Conservation (phyloP, 768 basidiomycete genomes). For the Kwoniella heveanensis region DNA sequence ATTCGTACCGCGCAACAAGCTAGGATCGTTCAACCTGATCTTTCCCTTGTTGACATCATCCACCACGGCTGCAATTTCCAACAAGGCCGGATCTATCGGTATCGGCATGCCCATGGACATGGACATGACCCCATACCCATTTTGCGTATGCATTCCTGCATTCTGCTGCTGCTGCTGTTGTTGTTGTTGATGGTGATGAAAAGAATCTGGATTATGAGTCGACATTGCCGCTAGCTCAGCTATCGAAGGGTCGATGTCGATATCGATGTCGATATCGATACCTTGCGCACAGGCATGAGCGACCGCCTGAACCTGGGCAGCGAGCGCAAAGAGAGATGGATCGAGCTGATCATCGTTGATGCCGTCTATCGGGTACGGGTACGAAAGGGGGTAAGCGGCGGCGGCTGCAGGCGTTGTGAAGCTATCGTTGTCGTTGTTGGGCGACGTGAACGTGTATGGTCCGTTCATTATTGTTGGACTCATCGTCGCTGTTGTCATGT, state of each 20-base stretch:
- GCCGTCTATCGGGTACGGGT: background rate
- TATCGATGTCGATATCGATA: slow-evolving; percentile 21
- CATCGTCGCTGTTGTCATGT: background rate
- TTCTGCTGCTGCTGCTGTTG: too few relatives aligned
- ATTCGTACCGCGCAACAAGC: background rate
- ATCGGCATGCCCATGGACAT: background rate
- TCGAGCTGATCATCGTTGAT: slow-evolving; percentile 10
- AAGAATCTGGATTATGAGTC: background rate
- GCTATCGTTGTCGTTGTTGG: background rate
- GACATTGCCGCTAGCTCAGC: background rate
- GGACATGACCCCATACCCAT: background rate
- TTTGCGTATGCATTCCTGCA: too few relatives aligned
- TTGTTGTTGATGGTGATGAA: background rate
- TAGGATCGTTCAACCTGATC: slow-evolving; percentile 14
- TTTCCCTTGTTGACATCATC: slow-evolving; percentile 37
- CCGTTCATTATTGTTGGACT: background rate
- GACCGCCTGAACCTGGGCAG: slow-evolving; percentile 20
- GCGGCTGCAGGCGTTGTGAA: background rate
- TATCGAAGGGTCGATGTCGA: slow-evolving; percentile 15
- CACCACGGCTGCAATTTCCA: slow-evolving; percentile 39
- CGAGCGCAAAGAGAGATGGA: slow-evolving; percentile 13
- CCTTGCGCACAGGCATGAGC: slow-evolving; percentile 21
- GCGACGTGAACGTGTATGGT: background rate
- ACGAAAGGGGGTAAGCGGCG: slow-evolving; percentile 2
- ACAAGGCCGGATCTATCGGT: slow-evolving; percentile 42